Base-by-base conservation (phyloP, 345 rosid species). In the Excoecaria cochinchinensis region DNA sequence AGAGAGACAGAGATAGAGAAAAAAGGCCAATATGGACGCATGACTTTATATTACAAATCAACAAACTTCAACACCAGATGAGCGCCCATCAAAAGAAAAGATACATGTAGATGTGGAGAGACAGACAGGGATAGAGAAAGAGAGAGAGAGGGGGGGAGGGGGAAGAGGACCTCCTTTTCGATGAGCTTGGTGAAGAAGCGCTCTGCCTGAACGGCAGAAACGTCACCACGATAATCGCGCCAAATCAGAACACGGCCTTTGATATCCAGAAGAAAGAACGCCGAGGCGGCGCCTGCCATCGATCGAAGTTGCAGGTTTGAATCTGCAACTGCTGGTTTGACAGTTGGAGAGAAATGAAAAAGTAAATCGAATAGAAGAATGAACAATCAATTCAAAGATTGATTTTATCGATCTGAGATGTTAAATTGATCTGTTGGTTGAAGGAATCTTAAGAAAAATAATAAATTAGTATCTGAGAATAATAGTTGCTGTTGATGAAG, bases 161-260 rank as follows among this genome's bases (percentile, higher is more conserved):
- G 57, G 57, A 52, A 14, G 31, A 8, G 47, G 8, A 91, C 97
- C 90, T 92, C 94, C 82, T 92, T 92, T 71, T 91, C 97, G 76
- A 92, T 91, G 78, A 92, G 91, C 76, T 94, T 94, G 80, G 97
- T 86, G 89, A 94, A 92, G 87, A 94, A 94, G 38, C 90, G 89
- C 78, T 92, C 97, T 36, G 97, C 95, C 77, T 94, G 91, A 68
- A 83, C 74, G 75, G 93, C 82, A 75, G 97, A 79, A 79, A 92
- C 95, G 63, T 94, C 97, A 21, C 97, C 98, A 58, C 97, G 97
- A 78, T 90, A 94, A 77, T 92, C 98, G 52, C 93, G 97, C 98
- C 98, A 94, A 52, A 92, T 89, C 68, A 94, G 88, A 74, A 94
- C 88, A 25, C 91, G 95, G 42, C 98, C 98, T 72, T 94, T 94